Evolutionary conservation across 768 basidiomycete genomes (phyloP), one percentile per base, ranked within the genome.

Genomic region (Boletus huronensis): DNA sequence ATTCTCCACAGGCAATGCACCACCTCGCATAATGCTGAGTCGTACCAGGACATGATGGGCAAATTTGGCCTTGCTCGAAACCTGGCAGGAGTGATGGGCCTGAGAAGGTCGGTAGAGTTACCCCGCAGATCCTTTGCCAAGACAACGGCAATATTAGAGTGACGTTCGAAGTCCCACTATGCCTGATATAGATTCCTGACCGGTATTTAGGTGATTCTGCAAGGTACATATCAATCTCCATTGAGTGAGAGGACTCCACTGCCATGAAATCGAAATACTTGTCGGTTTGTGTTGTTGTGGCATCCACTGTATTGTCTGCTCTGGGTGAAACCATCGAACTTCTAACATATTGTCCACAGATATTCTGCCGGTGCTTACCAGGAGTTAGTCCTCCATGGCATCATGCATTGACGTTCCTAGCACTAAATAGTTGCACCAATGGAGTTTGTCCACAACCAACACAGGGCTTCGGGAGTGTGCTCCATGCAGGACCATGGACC

Each of bases 401-500:
- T 52, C 58, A 5, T 60, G 59, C 45, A 54, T 57, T 28, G 54
- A 65, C 0, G 55, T 67, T 60, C 34, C 42, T 64, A 21, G 58
- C 54, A n/a, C 34, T 65, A 31, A 38, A 54, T 23, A 58, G 35
- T 21, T 69, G 63, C 51, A 29, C 23, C 14, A 34, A 65, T 21
- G 61, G 50, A 0, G 46, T 42, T 21, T 65, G 68, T 35, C 58
- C 68, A 28, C 44, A 35, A 3, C 58, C 58, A 6, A 17, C 57
- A 13, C 48, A 58, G 0, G 57, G 2, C 19, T 61, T 67, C 14
- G 65, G 59, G 3, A 55, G 43, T 10, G 54, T 59, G 2, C 56
- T 61, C 17, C 63, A 65, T 34, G 63, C 67, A 8, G 65, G 65
- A 8, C 36, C 53, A 6, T 63, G 56, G 59, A 43, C 31, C 25